phyloP scores from a whole-genome alignment of 169 alveolate species.

The Plasmodium ovale region DNA sequence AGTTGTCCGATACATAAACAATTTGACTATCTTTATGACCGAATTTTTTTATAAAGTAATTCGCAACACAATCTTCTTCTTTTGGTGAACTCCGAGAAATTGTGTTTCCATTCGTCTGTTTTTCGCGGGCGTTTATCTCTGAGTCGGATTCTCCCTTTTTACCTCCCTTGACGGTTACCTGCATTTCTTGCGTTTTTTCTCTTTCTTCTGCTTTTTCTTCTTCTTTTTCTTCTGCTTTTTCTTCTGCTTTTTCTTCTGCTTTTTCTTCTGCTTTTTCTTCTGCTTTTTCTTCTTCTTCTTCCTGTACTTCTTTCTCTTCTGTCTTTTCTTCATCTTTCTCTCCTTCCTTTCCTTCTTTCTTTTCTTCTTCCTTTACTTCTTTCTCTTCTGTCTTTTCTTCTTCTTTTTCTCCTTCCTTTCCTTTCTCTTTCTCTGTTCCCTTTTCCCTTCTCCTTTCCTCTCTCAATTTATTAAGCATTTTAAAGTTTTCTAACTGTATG shows the following conservation, averaged over 20 bases:
- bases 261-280: neutral
- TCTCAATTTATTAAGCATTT: slow-evolving; percentile 12
- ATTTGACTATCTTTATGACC: slow-evolving; percentile 67
- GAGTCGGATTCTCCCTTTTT: no score
- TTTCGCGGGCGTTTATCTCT: slow-evolving; percentile 48
- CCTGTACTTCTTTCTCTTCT: slow-evolving; percentile 4
- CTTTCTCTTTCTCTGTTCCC: no score
- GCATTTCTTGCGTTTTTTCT: slow-evolving; percentile 22
- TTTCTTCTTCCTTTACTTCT: no score
- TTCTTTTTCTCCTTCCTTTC: no score
- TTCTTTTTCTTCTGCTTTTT: neutral
- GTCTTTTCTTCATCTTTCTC: neutral
- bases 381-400: no score
- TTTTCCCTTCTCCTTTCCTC: no score
- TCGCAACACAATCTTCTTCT: slow-evolving; percentile 2
- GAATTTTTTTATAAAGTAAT: slow-evolving; percentile 30
- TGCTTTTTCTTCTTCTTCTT: neutral
- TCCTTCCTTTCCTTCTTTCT: no score
- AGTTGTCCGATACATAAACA: slow-evolving; percentile 80
- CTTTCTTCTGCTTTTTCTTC: neutral
- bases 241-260: neutral
- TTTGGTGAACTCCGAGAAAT: slow-evolving; percentile 23
- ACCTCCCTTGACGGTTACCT: slow-evolving; percentile 61
- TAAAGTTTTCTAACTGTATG: neutral
- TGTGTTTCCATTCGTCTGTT: slow-evolving; percentile 31